Evolutionary conservation across 176 grass and related monocot species (phyloP).

Genomic region (Triticum dicoccoides): DNA sequence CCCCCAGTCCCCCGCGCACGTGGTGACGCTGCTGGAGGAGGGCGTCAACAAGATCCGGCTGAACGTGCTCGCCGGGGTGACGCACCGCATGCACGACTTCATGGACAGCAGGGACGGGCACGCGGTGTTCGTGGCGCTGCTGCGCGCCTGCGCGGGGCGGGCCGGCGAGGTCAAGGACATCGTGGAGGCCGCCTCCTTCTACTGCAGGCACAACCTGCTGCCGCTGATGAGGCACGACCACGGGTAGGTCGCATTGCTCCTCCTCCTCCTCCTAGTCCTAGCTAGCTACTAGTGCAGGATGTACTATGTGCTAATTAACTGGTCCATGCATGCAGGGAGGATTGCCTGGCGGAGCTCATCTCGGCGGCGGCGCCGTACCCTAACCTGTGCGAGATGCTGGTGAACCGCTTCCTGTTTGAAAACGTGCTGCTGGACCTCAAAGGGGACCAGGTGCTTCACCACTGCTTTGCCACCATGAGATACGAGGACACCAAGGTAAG

Average conservation of each 20-base stretch:
- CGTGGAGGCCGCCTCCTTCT: not conserved
- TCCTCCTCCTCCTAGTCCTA: not conserved
- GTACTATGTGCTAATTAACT: not conserved
- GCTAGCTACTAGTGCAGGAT: too few species aligned
- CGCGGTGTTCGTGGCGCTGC: slow-evolving; percentile 5
- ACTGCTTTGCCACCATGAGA: slow-evolving; percentile 13
- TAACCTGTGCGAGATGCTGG: not conserved
- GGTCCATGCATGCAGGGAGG: not conserved
- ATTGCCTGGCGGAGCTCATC: not conserved
- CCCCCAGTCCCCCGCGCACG: not conserved
- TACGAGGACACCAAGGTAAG: slow-evolving; percentile 7
- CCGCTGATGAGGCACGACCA: not conserved
- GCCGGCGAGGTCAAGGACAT: slow-evolving; percentile 7
- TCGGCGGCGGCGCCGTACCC: not conserved
- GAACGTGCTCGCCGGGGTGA: slow-evolving; percentile 23
- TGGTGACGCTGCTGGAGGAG: slow-evolving; percentile 2
- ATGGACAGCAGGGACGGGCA: not conserved
- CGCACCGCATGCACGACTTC: not conserved
- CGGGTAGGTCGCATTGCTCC: slow-evolving; percentile 16
- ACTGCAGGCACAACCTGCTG: not conserved
- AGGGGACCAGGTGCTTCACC: not conserved
- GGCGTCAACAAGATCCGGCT: not conserved
- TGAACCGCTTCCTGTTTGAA: slow-evolving; percentile 1
- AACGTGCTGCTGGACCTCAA: not conserved
- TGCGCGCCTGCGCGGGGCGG: slow-evolving; percentile 9